Evolutionary conservation across 2,329 filamentous ascomycete species (phyloP), one percentile per base, ranked within the genome.

Genomic region (Cordyceps tenuipes): DNA sequence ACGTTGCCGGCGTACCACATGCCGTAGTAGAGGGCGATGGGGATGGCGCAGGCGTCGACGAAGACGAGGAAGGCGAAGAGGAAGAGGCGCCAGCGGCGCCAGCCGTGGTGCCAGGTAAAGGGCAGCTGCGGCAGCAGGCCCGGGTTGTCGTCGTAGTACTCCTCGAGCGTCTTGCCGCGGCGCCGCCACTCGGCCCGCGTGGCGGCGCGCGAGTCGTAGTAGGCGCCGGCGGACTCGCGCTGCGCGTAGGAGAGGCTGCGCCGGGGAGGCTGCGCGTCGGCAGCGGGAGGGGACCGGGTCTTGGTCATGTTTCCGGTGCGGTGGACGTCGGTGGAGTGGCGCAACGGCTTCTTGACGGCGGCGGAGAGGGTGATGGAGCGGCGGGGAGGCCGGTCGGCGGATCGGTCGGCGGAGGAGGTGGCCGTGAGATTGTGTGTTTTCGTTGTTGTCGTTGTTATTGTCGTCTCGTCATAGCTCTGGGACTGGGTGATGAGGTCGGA

Each of bases 21-120:
- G 21, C 75, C 75, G 63, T 82, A 83, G 71, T 79, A 83, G 5
- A 83, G 69, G 1, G 77, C 69, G 61, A 83, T 79, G 21, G 80
- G 80, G 21, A 82, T 61, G 9, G 67, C 70, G 9, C 72, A 74
- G 31, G 71, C 73, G 44, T 75, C 73, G 34, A 82, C 67, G 60
- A 81, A 75, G 59, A 81, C 71, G 26, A 81, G 67, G 59, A 82
- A 75, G 44, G 73, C 73, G 59, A 81, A 75, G 10, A 81, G 62
- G 63, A 76, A 76, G 15, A 81, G 75, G 58, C 76, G 76, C 70
- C 68, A 75, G 21, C 73, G 72, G 49, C 69, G 69, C 60, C 69
- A 68, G 44, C 73, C 73, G 62, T 75, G 73, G 51, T 74, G 73
- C 73, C 73, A 75, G 2, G 73, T 74, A 51, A 75, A 75, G 4